Evolutionary conservation across 1,284 basidiomycete species (phyloP).

Genomic region (Tremellales sp.): DNA sequence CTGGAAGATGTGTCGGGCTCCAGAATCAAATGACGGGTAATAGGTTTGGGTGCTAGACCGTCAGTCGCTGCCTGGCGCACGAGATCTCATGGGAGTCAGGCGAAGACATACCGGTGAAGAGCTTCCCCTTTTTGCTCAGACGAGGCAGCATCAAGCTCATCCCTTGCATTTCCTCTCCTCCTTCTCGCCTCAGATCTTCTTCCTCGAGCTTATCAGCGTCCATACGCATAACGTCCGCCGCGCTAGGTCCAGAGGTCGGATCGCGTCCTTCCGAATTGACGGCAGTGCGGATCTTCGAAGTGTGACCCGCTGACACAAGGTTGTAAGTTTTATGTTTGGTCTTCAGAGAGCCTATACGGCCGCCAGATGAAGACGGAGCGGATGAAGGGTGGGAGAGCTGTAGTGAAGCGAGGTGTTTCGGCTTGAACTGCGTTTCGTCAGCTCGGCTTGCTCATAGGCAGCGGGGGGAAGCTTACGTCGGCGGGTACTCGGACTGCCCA

Average conservation of each 20-base stretch:
- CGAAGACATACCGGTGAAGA: constrained; percentile 33
- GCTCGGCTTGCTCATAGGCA: neutral
- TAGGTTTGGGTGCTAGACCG: constrained; percentile 38
- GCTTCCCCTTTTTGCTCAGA: constrained; percentile 24
- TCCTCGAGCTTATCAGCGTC: constrained; percentile 19
- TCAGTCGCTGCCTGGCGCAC: too few relatives aligned
- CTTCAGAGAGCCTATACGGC: constrained; percentile 22
- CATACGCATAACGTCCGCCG: constrained; percentile 28
- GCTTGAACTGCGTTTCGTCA: constrained; percentile 33
- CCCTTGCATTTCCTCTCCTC: constrained; percentile 42
- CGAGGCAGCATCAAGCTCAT: constrained; percentile 41
- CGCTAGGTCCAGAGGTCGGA: constrained; percentile 25
- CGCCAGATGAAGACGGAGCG: constrained; percentile 1
- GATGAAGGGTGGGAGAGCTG: constrained; percentile 11
- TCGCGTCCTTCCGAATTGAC: constrained; percentile 28
- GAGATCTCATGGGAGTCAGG: too few relatives aligned
- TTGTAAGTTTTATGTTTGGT: constrained; percentile 29
- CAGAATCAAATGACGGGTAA: constrained; percentile 37
- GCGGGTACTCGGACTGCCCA: constrained; percentile 46
- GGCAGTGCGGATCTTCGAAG: constrained; percentile 7
- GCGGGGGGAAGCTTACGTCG: constrained; percentile 25
- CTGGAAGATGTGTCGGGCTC: constrained; percentile 20
- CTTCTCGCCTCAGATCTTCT: constrained; percentile 20
- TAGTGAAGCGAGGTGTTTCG: constrained; percentile 29
- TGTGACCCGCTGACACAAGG: constrained; percentile 20